Evolutionary conservation across 2,329 filamentous ascomycete species (phyloP), one percentile per base, ranked within the genome.

Genomic region (Paecilomyces niveus): DNA sequence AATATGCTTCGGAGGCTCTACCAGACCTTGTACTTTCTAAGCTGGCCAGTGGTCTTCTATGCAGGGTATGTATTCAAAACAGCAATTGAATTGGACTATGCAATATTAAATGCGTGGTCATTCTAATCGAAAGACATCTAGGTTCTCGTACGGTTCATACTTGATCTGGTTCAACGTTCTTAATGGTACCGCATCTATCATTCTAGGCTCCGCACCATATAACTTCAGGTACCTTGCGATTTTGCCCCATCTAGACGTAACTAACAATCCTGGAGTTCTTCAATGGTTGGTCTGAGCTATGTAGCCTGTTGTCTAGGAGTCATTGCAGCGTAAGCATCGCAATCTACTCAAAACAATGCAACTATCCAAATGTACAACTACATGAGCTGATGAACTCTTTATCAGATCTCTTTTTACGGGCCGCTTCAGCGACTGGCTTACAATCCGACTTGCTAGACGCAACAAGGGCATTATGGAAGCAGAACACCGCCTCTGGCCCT

Each of bases 381-480:
- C 35, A 59, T 31, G 21, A 35, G 3, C 56, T 58, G 55, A 62
- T 31, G 8, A 13, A 3, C 22, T 35, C 5, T 9, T 8, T 53
- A 13, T 11, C 22, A 74, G 73, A 11, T 73, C 71, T 2, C 55
- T 76, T n/a, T 71, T 74, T 56, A 72, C 74, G 7, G 74, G 75
- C 26, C 63, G 68, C 7, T 70, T 75, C 58, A 75, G 73, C 39
- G 73, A 77, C 60, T 74, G 71, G 69, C 65, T 76, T 33, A 70
- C 71, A 0, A 61, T 76, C 57, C 68, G 67, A 52, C 65, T 76
- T 10, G 72, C 74, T 13, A 72, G 74, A 2, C 73, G 72, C 31
- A 76, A 76, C 56, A 69, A 68, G 11, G 75, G 75, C 9, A 63
- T 74, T 22, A 74, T 75, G 68, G 75, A 77, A 63, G 72, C 75